Evolutionary conservation across 116 monocot species (phyloP), one percentile per base, ranked within the genome.

Genomic region (Zostera marina): DNA sequence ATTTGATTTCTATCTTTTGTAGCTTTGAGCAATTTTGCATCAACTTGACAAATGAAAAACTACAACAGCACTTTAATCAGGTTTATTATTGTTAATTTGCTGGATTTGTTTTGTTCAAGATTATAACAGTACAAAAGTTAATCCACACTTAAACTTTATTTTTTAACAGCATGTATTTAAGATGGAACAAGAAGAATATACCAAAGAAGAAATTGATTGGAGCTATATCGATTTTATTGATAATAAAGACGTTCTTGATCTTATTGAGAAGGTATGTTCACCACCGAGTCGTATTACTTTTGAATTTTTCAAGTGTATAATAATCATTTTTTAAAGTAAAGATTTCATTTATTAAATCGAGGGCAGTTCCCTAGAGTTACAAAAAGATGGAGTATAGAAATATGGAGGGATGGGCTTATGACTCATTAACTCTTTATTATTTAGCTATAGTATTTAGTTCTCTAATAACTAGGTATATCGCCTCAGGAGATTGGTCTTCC

Each of bases 11-110:
- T 51, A 19, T 43, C 52, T 67, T 64, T 55, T 59, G 24, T 71
- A 90, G 90, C 60, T 90, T 90, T 81, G 90, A 90, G 63, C 90
- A 90, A 70, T 90, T 90, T 47, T 90, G 90, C 51, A 90, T 90
- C 66, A 90, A 90, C 70, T 60, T 90, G 74, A 84, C 90, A 56
- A 90, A 90, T 72, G 90, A 90, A 62, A 90, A 90, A 48, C 69
- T 90, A 41, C 90, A 90, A 42, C 90, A 90, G 52, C 90, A 90
- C 72, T 90, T 90, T 60, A 90, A 90, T 69, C 84, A 90, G 84
- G 90, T 77, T 24, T 43, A 2, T 54, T 54, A 8, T 51, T 51
- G 49, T 51, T 21, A 51, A 51, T 51, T 51, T 15, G 20, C n/a
- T 8, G 49, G n/a, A 17, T 51, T 51, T 32, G 32, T 32, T 32